A percentile compares a stretch with the other conserved stretches of the same genome.
These are phyloP conservation scores for Sedum album DNA, from an alignment of 164 flowering plant species.

Conservation along the genomic window DNA sequence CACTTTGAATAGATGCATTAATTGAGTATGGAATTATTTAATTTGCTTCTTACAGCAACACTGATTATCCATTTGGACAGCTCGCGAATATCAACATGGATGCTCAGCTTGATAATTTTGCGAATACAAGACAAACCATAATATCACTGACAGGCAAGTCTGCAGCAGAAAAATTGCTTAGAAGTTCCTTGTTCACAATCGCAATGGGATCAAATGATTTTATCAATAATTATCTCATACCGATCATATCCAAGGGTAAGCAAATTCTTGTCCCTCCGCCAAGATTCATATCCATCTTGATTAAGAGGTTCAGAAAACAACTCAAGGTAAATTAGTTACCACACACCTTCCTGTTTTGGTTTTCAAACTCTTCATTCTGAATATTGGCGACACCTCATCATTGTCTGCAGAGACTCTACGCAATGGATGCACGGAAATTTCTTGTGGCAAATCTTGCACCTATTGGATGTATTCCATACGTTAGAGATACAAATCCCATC, in stretches of 20 bases:
- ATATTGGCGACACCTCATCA: not conserved
- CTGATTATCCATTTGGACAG: slow-evolving; percentile 18
- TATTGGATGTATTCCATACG: no score
- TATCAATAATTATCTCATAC: no score
- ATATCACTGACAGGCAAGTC: slow-evolving; percentile 32
- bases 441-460: slow-evolving; percentile 60
- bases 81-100: slow-evolving; percentile 64
- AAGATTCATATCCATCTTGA: slow-evolving; percentile 37
- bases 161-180: slow-evolving; percentile 31
- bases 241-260: slow-evolving; percentile 32
- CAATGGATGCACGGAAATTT: no score
- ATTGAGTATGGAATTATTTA: not conserved
- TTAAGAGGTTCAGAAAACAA: no score
- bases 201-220: slow-evolving; percentile 71
- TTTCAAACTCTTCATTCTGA: not conserved
- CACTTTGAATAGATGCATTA: no score
- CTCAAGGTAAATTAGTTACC: slow-evolving; percentile 26
- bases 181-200: slow-evolving; percentile 38
- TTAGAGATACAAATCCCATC: slow-evolving; percentile 34
- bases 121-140: no score
- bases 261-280: slow-evolving; percentile 36
- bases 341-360: not conserved
- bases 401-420: slow-evolving; percentile 44
- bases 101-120: no score
- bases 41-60: not conserved